These are phyloP conservation scores for Escallonia herrerae DNA, from an alignment of 129 eudicot genomes.

Conservation along the genomic window DNA sequence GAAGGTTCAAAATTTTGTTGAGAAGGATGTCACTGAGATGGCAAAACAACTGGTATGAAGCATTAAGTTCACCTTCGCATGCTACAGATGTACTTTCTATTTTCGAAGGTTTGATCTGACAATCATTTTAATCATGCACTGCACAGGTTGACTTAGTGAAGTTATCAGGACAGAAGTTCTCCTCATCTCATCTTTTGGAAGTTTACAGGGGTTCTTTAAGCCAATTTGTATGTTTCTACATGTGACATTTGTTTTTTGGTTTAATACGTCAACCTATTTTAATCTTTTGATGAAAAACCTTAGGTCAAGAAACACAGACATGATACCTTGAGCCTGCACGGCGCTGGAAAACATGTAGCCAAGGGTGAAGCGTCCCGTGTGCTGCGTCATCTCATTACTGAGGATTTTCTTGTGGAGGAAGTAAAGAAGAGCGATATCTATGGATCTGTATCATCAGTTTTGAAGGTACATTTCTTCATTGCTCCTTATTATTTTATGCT, in stretches of 20 bases:
- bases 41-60: slow-evolving; percentile 82
- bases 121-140: slow-evolving; percentile 11
- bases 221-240: slow-evolving; percentile 62
- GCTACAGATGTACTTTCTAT: too few relatives aligned
- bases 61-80: not conserved
- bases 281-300: not conserved
- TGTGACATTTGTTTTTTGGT: not conserved
- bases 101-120: not conserved
- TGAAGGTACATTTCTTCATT: slow-evolving; percentile 39
- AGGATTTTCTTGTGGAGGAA: slow-evolving; percentile 79
- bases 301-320: slow-evolving; percentile 91
- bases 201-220: slow-evolving; percentile 87
- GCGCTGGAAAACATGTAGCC: slow-evolving; percentile 76
- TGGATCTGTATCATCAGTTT: slow-evolving; percentile 80
- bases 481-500: not conserved
- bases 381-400: slow-evolving; percentile 77
- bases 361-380: slow-evolving; percentile 94
- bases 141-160: slow-evolving; percentile 80
- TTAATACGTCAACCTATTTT: not conserved
- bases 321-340: slow-evolving; percentile 69
- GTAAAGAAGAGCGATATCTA: slow-evolving; percentile 84
- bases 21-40: slow-evolving; percentile 70
- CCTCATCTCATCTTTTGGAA: slow-evolving; percentile 86
- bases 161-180: slow-evolving; percentile 56
- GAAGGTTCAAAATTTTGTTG: slow-evolving; percentile 51